phyloP scores from a whole-genome alignment of 2,329 filamentous ascomycete genomes.

The Curvularia verruculosa region DNA sequence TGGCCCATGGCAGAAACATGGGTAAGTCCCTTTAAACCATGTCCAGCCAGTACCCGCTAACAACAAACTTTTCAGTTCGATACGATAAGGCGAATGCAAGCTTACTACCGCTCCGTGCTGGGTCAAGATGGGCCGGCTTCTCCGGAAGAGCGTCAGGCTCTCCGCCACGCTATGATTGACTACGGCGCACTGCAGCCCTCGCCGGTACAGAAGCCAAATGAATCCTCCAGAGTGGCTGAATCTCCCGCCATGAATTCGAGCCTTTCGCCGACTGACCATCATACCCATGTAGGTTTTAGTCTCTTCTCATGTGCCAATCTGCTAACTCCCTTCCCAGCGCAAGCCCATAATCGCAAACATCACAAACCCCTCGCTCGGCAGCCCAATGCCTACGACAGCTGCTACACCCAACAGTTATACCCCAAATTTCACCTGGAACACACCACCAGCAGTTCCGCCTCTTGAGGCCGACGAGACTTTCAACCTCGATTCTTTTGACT shows the following conservation, averaged over 20 bases:
- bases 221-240: slow-evolving; percentile 27
- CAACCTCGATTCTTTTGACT: slow-evolving; percentile 40
- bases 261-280: slow-evolving; percentile 9
- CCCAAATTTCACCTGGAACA: slow-evolving; percentile 29
- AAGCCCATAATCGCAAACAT: slow-evolving; percentile 15
- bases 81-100: slow-evolving; percentile 52
- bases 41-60: not conserved
- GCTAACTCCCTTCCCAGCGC: slow-evolving; percentile 10
- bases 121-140: slow-evolving; percentile 45
- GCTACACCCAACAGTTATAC: slow-evolving; percentile 35
- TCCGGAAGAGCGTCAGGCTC: slow-evolving; percentile 46
- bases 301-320: no score
- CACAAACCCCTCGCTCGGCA: slow-evolving; percentile 20
- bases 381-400: slow-evolving; percentile 28
- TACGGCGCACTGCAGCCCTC: slow-evolving; percentile 50
- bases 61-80: slow-evolving; percentile 34
- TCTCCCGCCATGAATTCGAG: slow-evolving; percentile 16
- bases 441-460: slow-evolving; percentile 30
- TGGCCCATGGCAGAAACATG: slow-evolving; percentile 52
- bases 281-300: slow-evolving; percentile 3
- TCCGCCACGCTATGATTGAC: slow-evolving; percentile 49
- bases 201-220: slow-evolving; percentile 45
- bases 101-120: slow-evolving; percentile 46
- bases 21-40: not conserved
- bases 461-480: slow-evolving; percentile 44